A percentile compares a stretch with the other conserved stretches of the same genome.
Evolutionary conservation across 768 basidiomycete genomes (phyloP).

Genomic region (Mycena maculata): DNA sequence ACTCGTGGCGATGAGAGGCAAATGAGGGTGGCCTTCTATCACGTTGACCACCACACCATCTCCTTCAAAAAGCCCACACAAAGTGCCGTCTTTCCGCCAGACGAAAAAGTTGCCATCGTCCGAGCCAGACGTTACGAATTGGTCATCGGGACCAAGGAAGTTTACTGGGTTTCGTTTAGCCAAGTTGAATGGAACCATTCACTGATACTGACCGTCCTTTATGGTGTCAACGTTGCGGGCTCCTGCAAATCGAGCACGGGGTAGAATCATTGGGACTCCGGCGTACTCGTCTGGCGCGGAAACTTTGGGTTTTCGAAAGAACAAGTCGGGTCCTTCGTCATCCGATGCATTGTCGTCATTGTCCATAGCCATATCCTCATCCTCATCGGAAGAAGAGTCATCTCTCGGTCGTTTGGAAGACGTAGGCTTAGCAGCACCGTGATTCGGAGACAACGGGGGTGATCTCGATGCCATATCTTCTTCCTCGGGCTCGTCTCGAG

Average conservation of each 20-base stretch:
- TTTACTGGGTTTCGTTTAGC: conserved; percentile 64
- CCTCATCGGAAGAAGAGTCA: conserved; percentile 38
- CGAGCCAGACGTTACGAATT: conserved; percentile 84
- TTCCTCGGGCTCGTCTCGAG: conserved; percentile 65
- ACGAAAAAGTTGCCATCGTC: conserved; percentile 92
- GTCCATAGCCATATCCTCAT: conserved; percentile 48
- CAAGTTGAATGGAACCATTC: not conserved
- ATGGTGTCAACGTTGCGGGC: conserved; percentile 85
- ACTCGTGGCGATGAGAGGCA: conserved; percentile 86
- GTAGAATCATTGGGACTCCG: conserved; percentile 67
- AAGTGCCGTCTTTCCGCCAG: conserved; percentile 77
- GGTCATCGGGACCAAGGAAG: conserved; percentile 82
- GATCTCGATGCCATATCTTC: conserved; percentile 36
- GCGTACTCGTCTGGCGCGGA: conserved; percentile 37
- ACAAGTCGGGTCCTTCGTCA: conserved; percentile 37
- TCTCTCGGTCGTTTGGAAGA: conserved; percentile 32
- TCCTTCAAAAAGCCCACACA: conserved; percentile 87
- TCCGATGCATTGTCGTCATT: conserved; percentile 46
- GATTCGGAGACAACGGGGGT: conserved; percentile 37
- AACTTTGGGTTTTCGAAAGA: conserved; percentile 39
- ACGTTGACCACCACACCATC: conserved; percentile 87
- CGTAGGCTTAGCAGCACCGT: conserved; percentile 35
- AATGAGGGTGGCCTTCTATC: conserved; percentile 83
- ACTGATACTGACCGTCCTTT: conserved; percentile 74
- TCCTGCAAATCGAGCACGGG: conserved; percentile 73